These are phyloP conservation scores for Paramecium biaurelia DNA, from an alignment of 73 alveolate genomes.

Conservation along the genomic window DNA sequence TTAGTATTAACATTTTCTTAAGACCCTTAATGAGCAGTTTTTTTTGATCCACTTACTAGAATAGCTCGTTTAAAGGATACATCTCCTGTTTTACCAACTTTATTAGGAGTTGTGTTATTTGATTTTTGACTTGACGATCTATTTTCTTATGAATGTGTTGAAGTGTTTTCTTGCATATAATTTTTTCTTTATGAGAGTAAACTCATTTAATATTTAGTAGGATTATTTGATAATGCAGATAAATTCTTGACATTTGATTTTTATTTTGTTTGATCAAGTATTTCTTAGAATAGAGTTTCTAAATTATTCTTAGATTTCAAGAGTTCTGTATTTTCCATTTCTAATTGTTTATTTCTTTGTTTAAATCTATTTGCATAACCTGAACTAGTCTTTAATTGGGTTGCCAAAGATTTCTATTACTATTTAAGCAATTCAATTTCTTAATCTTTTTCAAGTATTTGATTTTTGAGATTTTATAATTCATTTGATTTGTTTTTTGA, in stretches of 20 bases:
- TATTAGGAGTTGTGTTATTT: not conserved
- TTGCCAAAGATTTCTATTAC: not conserved
- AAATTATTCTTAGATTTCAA: not conserved
- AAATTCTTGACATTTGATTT: not conserved
- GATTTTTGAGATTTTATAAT: not conserved
- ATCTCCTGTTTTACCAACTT: not conserved
- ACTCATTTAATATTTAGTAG: conserved; percentile 13
- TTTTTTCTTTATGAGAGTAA: not conserved
- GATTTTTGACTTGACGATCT: conserved; percentile 35
- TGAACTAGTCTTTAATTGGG: conserved; percentile 14
- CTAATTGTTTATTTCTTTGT: not conserved
- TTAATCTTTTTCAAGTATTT: not conserved
- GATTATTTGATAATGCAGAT: not conserved
- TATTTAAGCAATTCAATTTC: not conserved
- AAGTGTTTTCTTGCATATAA: not conserved
- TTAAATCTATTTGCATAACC: conserved; percentile 32
- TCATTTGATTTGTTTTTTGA: not conserved
- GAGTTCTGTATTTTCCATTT: not conserved
- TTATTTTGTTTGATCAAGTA: not conserved
- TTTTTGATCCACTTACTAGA: not conserved
- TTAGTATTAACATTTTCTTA: not conserved
- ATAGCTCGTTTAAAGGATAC: not conserved
- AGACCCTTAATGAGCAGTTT: not conserved
- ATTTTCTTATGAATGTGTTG: not conserved
- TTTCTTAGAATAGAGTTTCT: not conserved